Base-by-base conservation (phyloP, 148 eudicot genomes). In the Tetragonia tetragonoides region DNA sequence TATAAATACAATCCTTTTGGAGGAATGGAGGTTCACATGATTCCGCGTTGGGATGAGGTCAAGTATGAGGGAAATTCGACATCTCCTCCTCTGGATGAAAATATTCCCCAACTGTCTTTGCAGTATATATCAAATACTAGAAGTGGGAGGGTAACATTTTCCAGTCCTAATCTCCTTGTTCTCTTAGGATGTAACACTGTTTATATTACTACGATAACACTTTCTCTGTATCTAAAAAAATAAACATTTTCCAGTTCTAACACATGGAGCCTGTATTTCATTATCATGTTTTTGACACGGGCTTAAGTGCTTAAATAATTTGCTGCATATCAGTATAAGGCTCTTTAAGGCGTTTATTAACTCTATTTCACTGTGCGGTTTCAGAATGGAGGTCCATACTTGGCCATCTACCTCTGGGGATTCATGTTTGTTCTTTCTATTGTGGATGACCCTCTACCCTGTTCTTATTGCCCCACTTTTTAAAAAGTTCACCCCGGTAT, bases 301-400 rank as follows among this genome's bases (percentile, higher is more conserved):
- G 62, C 41, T 51, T 28, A 28, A 28, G 34, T 28, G 34, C 34
- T 28, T 51, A 37, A 17, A 44, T 47, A 21, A 47, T 51, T 75
- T 66, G 59, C 28, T 73, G 54, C 42, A 17, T 61, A 44, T 57
- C 23, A 73, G 12, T 75, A 10, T 74, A 10, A 47, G 28, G 49
- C 24, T 39, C 61, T 51, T 1, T 6, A n/a, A 18, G 12, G 28
- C 41, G 34, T 37, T 24, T 41, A 64, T 76, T 81, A 72, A 75
- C 40, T 41, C 66, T 16, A 63, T 66, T 65, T 46, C 39, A 51
- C 68, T 75, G 60, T 77, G 40, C 84, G 79, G 42, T 79, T 91
- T 85, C 92, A 96, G 99, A 96, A 96, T 89, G 97, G 98, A 79
- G 99, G 99, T 79, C 99, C 99, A 2, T 96, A 93, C 87, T 83